Conservation (phyloP, 2,329 filamentous ascomycete genomes). For the Acrocalymma vagum region DNA sequence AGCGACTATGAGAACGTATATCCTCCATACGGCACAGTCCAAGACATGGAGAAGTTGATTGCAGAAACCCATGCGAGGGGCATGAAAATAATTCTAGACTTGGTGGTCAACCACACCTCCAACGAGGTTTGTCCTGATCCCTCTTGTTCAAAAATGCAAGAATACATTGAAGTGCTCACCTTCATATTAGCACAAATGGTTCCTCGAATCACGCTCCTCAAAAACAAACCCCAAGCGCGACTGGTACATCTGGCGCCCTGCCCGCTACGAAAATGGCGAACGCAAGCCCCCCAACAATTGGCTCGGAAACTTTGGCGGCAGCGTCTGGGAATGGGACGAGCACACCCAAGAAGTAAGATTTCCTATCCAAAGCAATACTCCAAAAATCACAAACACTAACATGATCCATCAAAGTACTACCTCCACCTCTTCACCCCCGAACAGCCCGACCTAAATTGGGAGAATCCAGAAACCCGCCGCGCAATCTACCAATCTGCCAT, state of each 20-base stretch:
- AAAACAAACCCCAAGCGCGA: slow-evolving; percentile 60
- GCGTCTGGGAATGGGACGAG: slow-evolving; percentile 76
- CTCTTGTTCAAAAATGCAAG: neutral
- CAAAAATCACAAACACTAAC: too few relatives aligned
- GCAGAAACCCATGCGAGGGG: slow-evolving; percentile 43
- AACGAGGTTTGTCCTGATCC: slow-evolving; percentile 32
- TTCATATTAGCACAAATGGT: slow-evolving; percentile 61
- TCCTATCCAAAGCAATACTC: too few relatives aligned
- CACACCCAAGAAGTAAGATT: too few relatives aligned
- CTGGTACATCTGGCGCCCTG: slow-evolving; percentile 65
- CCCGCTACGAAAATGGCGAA: slow-evolving; percentile 61
- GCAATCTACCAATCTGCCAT: slow-evolving; percentile 75
- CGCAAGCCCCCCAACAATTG: slow-evolving; percentile 80
- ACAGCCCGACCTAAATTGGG: slow-evolving; percentile 89
- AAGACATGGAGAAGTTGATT: slow-evolving; percentile 50
- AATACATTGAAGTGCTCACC: slow-evolving; percentile 9
- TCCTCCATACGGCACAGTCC: slow-evolving; percentile 49
- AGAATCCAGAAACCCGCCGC: slow-evolving; percentile 70
- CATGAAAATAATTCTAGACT: slow-evolving; percentile 50
- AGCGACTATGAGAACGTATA: slow-evolving; percentile 51
- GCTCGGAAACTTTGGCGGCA: slow-evolving; percentile 69
- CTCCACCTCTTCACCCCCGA: slow-evolving; percentile 77
- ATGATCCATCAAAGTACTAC: too few relatives aligned
- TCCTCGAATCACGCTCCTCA: slow-evolving; percentile 62
- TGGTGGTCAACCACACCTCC: slow-evolving; percentile 52